Evolutionary conservation across 495 filamentous ascomycete species (phyloP).

Genomic region (Hypoxylon lenormandii): DNA sequence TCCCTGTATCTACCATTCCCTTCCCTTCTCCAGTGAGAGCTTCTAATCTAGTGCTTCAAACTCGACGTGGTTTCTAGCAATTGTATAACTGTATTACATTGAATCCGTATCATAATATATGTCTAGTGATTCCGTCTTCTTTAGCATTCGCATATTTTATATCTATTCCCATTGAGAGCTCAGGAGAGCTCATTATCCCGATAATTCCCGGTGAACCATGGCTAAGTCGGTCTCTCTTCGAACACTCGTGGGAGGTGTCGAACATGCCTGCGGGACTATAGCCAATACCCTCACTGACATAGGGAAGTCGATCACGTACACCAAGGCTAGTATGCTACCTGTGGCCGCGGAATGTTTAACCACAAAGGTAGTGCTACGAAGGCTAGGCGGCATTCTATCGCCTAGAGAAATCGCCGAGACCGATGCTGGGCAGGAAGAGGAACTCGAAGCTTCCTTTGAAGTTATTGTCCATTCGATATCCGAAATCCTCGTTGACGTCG

Average conservation of each 20-base stretch:
- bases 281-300: conserved; percentile 19
- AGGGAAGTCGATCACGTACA: conserved; percentile 16
- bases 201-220: conserved; percentile 5
- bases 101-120: too few relatives aligned
- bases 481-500: conserved; percentile 36
- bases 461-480: conserved; percentile 38
- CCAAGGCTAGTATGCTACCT: conserved; percentile 25
- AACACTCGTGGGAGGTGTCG: conserved; percentile 18
- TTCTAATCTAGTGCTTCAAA: too few relatives aligned
- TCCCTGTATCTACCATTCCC: too few relatives aligned
- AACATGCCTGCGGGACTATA: conserved; percentile 32
- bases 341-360: conserved; percentile 35
- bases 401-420: neutral
- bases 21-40: too few relatives aligned
- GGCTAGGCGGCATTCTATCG: conserved; percentile 12
- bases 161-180: too few relatives aligned
- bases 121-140: too few relatives aligned
- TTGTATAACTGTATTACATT: too few relatives aligned
- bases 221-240: conserved; percentile 21
- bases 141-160: too few relatives aligned
- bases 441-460: conserved; percentile 36
- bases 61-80: too few relatives aligned
- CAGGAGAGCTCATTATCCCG: neutral
- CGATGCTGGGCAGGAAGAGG: conserved; percentile 6
- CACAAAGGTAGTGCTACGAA: conserved; percentile 22